These are phyloP conservation scores for Pyronema domesticum DNA, from an alignment of 495 filamentous ascomycete genomes.

Conservation along the genomic window DNA sequence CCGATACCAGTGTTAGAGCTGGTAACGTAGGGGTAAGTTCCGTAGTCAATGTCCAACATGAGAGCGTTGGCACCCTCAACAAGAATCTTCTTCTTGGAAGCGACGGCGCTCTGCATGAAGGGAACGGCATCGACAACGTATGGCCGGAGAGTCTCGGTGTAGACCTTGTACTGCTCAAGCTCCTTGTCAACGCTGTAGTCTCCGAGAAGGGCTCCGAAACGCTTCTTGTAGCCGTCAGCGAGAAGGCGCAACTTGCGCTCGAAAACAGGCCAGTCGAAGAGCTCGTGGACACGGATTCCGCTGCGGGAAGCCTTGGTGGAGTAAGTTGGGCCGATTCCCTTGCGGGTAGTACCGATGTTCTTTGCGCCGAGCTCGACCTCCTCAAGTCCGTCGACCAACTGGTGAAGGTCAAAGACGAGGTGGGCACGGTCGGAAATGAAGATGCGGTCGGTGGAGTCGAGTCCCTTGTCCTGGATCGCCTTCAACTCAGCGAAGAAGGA, in stretches of 20 bases:
- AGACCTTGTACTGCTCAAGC: constrained; percentile 49
- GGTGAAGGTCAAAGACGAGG: constrained; percentile 70
- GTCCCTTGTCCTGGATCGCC: constrained; percentile 50
- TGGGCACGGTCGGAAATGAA: constrained; percentile 70
- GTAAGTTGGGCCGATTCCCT: constrained; percentile 67
- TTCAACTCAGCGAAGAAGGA: constrained; percentile 76
- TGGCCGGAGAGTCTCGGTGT: constrained; percentile 45
- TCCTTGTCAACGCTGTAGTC: constrained; percentile 62
- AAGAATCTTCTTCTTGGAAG: constrained; percentile 46
- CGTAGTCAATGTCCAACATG: constrained; percentile 59
- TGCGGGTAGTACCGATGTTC: constrained; percentile 40
- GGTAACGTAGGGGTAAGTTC: constrained; percentile 76
- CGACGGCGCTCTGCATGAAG: constrained; percentile 38
- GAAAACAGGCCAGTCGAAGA: constrained; percentile 55
- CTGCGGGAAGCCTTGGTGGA: constrained; percentile 60
- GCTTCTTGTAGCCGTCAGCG: constrained; percentile 46
- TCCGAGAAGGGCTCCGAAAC: constrained; percentile 50
- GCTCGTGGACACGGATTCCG: constrained; percentile 57
- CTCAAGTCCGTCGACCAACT: constrained; percentile 62
- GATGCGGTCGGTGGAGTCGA: constrained; percentile 48
- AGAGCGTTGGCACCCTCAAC: constrained; percentile 85
- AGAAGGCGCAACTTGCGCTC: constrained; percentile 54
- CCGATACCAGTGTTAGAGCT: constrained; percentile 58
- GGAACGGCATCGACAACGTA: constrained; percentile 53
- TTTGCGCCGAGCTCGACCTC: constrained; percentile 50